These are phyloP conservation scores for Lizonia empirigonia DNA, from an alignment of 2,329 filamentous ascomycete genomes.

Conservation along the genomic window DNA sequence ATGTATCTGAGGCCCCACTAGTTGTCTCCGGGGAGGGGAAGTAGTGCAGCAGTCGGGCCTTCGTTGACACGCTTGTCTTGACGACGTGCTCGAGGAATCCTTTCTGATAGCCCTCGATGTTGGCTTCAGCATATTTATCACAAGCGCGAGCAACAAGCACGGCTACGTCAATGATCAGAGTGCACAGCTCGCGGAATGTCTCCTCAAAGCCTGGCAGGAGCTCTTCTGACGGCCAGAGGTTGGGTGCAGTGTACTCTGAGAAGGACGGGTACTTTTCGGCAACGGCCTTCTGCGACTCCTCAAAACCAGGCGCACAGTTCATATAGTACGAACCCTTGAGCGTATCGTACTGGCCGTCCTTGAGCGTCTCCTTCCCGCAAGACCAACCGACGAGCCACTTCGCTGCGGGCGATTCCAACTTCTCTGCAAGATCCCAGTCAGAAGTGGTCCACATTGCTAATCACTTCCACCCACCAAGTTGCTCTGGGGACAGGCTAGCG, in stretches of 20 bases:
- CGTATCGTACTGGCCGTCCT: slow-evolving; percentile 77
- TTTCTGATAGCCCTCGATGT: slow-evolving; percentile 75
- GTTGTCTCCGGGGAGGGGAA: slow-evolving; percentile 63
- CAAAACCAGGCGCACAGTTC: slow-evolving; percentile 72
- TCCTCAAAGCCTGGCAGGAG: slow-evolving; percentile 76
- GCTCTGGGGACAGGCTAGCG: slow-evolving; percentile 73
- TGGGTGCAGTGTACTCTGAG: slow-evolving; percentile 86
- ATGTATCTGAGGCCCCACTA: slow-evolving; percentile 19
- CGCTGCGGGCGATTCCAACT: slow-evolving; percentile 57
- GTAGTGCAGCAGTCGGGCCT: slow-evolving; percentile 91
- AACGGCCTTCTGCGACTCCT: slow-evolving; percentile 59
- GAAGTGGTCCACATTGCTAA: background rate
- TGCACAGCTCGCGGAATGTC: slow-evolving; percentile 76
- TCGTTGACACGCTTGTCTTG: slow-evolving; percentile 81
- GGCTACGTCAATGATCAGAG: slow-evolving; percentile 85
- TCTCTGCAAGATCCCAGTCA: slow-evolving; percentile 38
- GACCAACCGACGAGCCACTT: slow-evolving; percentile 76
- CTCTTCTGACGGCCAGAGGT: slow-evolving; percentile 78
- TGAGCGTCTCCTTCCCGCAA: slow-evolving; percentile 79
- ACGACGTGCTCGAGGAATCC: slow-evolving; percentile 90
- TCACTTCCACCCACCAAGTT: slow-evolving; percentile 65
- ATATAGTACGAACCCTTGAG: slow-evolving; percentile 85
- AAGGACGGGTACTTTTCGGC: slow-evolving; percentile 66
- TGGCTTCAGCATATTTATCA: slow-evolving; percentile 79
- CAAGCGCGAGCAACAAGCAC: slow-evolving; percentile 89